Evolutionary conservation across 1,284 basidiomycete genomes (phyloP).

Genomic region (Naganishia sp.): DNA sequence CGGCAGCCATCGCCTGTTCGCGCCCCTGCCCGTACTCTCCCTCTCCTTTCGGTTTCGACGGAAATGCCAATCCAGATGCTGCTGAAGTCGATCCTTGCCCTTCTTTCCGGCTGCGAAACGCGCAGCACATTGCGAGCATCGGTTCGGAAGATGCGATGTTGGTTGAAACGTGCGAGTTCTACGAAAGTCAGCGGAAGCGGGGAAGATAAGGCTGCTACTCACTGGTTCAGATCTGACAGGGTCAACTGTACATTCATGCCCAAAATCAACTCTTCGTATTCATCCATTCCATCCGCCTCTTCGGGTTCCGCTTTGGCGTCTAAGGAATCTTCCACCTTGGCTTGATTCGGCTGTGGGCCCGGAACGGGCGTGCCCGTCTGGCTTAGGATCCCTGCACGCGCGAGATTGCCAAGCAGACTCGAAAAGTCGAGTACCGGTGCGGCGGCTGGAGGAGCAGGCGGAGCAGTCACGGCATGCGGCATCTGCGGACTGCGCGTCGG

Average conservation of each 20-base stretch:
- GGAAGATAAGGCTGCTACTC: conserved; percentile 42
- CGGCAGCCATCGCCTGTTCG: conserved; percentile 89
- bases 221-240: conserved; percentile 72
- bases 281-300: conserved; percentile 53
- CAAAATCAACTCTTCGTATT: conserved; percentile 73
- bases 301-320: background rate
- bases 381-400: conserved; percentile 13
- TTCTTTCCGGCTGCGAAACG: conserved; percentile 72
- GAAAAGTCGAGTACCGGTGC: conserved; percentile 12
- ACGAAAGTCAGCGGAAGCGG: conserved; percentile 9
- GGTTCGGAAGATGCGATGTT: conserved; percentile 71
- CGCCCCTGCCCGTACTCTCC: conserved; percentile 79
- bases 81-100: conserved; percentile 74
- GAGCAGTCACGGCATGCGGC: background rate
- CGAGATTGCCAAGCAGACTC: conserved; percentile 13
- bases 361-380: conserved; percentile 19
- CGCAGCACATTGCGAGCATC: conserved; percentile 92
- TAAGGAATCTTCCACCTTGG: background rate
- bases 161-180: conserved; percentile 66
- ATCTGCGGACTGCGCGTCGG: background rate
- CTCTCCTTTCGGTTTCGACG: conserved; percentile 86
- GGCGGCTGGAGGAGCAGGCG: background rate
- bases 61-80: conserved; percentile 97
- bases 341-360: conserved; percentile 6
- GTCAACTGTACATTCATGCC: conserved; percentile 68